Conservation (phyloP, 2,329 filamentous ascomycete genomes). For the Fusarium poae region DNA sequence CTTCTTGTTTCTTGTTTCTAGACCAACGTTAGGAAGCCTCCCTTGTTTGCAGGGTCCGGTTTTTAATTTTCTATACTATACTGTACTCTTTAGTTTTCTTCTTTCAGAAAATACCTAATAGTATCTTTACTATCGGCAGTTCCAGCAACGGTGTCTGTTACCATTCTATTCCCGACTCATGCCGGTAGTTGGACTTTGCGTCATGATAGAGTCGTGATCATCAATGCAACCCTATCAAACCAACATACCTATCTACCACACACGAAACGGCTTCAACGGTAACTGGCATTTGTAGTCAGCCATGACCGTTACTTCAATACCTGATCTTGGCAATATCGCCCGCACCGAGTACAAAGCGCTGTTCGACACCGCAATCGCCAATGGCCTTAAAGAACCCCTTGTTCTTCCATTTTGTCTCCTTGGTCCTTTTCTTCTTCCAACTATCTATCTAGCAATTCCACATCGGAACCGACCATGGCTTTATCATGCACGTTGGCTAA, state of each 20-base stretch:
- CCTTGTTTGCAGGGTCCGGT: neutral
- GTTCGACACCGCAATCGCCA: conserved; percentile 55
- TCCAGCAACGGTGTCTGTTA: neutral
- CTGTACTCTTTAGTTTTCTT: neutral
- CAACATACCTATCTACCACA: neutral
- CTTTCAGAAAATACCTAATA: neutral
- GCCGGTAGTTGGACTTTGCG: conserved; percentile 8
- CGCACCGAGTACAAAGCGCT: conserved; percentile 53
- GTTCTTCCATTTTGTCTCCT: conserved; percentile 66
- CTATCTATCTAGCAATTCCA: conserved; percentile 68
- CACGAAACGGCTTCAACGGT: conserved; percentile 10
- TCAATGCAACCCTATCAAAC: conserved; percentile 19
- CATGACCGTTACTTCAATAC: conserved; percentile 22
- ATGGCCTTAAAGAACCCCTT: conserved; percentile 61
- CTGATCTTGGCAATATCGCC: conserved; percentile 47
- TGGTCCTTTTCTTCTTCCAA: conserved; percentile 62
- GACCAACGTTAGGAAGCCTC: neutral
- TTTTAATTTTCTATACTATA: neutral
- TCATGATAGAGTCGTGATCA: conserved; percentile 30
- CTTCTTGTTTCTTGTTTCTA: conserved; percentile 1
- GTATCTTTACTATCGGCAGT: too few species aligned
- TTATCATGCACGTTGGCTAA: conserved; percentile 62
- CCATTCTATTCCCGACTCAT: conserved; percentile 14
- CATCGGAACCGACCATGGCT: conserved; percentile 65
- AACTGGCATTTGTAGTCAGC: conserved; percentile 3